A percentile compares a stretch with the other conserved stretches of the same genome.
phyloP scores from a whole-genome alignment of 805 yeast genomes.

The Kurtzmaniella fragi region DNA sequence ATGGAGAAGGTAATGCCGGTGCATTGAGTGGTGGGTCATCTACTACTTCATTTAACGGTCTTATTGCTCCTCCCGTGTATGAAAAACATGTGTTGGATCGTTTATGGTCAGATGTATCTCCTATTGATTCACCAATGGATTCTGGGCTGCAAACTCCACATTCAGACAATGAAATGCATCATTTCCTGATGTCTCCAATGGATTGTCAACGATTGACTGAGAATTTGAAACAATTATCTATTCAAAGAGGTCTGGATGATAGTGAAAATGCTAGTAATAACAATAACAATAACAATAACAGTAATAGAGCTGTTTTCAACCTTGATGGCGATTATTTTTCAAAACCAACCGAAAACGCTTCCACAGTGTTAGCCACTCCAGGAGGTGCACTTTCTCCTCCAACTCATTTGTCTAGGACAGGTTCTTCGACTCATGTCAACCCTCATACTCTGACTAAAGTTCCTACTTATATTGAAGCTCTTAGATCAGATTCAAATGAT shows the following conservation, averaged over 20 bases:
- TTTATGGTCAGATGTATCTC: slow-evolving; percentile 64
- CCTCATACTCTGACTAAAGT: slow-evolving; percentile 51
- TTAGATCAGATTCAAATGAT: slow-evolving; percentile 47
- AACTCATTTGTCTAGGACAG: slow-evolving; percentile 53
- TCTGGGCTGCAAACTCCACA: slow-evolving; percentile 41
- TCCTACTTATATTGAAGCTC: slow-evolving; percentile 81
- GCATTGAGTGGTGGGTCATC: slow-evolving; percentile 7
- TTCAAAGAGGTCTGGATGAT: slow-evolving; percentile 43
- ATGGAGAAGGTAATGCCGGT: neutral
- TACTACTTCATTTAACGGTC: slow-evolving; percentile 27
- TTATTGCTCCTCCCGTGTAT: slow-evolving; percentile 83
- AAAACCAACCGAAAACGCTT: slow-evolving; percentile 11
- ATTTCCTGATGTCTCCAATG: slow-evolving; percentile 33
- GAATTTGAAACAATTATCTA: slow-evolving; percentile 46
- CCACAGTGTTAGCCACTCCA: slow-evolving; percentile 21
- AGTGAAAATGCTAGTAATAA: slow-evolving; percentile 8
- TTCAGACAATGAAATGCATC: slow-evolving; percentile 13
- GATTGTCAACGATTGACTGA: slow-evolving; percentile 43
- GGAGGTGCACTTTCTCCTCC: slow-evolving; percentile 47
- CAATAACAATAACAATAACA: slow-evolving; percentile 1
- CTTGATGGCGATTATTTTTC: slow-evolving; percentile 38
- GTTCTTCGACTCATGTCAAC: slow-evolving; percentile 34
- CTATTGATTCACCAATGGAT: slow-evolving; percentile 39
- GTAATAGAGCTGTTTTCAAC: slow-evolving; percentile 29
- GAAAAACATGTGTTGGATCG: slow-evolving; percentile 78